Conservation (phyloP, 192 early-diverging fungal species). For the Backusella australiensis region DNA sequence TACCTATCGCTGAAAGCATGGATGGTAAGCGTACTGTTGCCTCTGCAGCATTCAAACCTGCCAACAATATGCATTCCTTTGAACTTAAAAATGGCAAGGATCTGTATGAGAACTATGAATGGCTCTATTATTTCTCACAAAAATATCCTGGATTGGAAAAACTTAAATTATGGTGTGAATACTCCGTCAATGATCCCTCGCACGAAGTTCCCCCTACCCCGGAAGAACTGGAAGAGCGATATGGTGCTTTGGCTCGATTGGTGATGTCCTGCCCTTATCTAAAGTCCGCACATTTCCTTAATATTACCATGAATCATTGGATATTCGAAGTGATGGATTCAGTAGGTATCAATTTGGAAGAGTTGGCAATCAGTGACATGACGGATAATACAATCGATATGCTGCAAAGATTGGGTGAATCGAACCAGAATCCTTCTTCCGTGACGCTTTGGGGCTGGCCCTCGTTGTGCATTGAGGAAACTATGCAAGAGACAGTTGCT, state of each 20-base stretch:
- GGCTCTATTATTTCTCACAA: conserved; percentile 1
- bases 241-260: not conserved
- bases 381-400: conserved; percentile 5
- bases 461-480: conserved; percentile 8
- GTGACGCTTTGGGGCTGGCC: conserved; percentile 15
- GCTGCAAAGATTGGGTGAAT: not conserved
- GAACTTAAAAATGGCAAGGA: not conserved
- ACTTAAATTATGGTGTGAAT: conserved; percentile 1
- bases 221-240: not conserved
- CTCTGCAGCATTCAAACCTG: not conserved
- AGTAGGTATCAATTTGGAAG: not conserved
- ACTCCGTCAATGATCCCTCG: not conserved
- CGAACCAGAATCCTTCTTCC: not conserved
- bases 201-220: not conserved
- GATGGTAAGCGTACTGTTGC: not conserved
- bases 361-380: not conserved
- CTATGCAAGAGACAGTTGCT: not conserved
- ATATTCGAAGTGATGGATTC: conserved; percentile 1
- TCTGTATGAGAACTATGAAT: conserved; percentile 3
- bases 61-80: not conserved
- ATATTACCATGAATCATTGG: not conserved
- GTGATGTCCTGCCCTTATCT: not conserved
- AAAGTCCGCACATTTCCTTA: conserved; percentile 1
- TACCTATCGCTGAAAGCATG: not conserved
- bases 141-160: not conserved